phyloP scores from a whole-genome alignment of 1,284 basidiomycete species.

The Ceratobasidium sp. region DNA sequence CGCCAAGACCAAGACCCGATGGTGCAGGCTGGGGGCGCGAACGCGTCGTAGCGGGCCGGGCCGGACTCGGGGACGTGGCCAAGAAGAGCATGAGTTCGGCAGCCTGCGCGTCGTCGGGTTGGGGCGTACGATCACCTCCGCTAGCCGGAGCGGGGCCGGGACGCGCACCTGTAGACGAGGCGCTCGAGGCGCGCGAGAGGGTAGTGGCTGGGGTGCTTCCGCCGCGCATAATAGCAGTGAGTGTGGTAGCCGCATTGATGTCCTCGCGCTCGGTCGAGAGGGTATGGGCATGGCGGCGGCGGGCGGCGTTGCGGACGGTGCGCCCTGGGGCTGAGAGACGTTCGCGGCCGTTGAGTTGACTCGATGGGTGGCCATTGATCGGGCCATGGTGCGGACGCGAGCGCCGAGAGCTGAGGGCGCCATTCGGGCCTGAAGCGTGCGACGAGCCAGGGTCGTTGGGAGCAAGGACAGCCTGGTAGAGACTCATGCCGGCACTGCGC shows the following conservation, averaged over 20 bases:
- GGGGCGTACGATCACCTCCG: constrained; percentile 52
- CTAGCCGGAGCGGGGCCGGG: background rate
- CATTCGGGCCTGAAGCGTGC: constrained; percentile 50
- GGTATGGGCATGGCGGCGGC: constrained; percentile 60
- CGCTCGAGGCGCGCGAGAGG: constrained; percentile 62
- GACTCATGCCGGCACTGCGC: constrained; percentile 41
- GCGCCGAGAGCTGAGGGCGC: constrained; percentile 54
- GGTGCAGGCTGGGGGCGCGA: constrained; percentile 66
- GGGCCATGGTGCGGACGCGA: constrained; percentile 53
- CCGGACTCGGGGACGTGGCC: constrained; percentile 83
- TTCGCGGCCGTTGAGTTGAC: constrained; percentile 41
- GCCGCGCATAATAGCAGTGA: constrained; percentile 71
- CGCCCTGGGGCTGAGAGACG: constrained; percentile 44
- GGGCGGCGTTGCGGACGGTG: constrained; percentile 46
- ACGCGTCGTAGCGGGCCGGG: constrained; percentile 56
- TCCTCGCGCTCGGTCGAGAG: constrained; percentile 57
- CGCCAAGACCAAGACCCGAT: constrained; percentile 57
- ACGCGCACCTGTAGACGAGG: constrained; percentile 20
- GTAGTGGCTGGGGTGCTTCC: constrained; percentile 37
- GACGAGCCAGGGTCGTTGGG: constrained; percentile 36
- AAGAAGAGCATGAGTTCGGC: constrained; percentile 83
- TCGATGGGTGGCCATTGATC: constrained; percentile 20
- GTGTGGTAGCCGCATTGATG: constrained; percentile 81
- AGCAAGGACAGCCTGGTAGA: constrained; percentile 39
- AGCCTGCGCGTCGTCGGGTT: constrained; percentile 71